Evolutionary conservation across 139 green algal genomes (phyloP).

Genomic region (Chlamydomonas schloesseri): DNA sequence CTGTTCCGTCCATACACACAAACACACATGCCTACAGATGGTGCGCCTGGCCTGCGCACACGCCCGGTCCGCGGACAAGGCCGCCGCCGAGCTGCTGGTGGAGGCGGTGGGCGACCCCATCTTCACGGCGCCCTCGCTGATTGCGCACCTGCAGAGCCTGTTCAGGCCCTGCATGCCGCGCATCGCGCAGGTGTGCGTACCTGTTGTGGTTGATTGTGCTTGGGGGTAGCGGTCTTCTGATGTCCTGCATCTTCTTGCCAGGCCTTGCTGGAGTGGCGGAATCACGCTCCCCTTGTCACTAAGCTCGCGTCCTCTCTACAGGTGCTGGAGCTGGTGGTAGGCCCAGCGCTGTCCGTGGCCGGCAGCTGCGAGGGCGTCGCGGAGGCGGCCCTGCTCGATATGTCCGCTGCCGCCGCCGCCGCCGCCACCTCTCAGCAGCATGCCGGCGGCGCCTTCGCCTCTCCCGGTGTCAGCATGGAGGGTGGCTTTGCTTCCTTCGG

Average conservation of each 20-base stretch:
- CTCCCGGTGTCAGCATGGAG: too few species aligned
- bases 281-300: too few species aligned
- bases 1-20: too few species aligned
- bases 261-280: too few species aligned
- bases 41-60: background rate
- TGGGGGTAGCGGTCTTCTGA: too few species aligned
- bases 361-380: constrained; percentile 19
- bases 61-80: background rate
- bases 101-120: background rate
- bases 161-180: constrained; percentile 9
- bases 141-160: constrained; percentile 4
- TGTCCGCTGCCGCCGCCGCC: background rate
- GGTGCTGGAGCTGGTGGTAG: constrained; percentile 35
- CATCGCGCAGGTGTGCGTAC: constrained; percentile 17
- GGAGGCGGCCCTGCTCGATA: background rate
- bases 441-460: background rate
- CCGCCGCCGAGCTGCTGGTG: background rate
- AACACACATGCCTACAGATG: constrained; percentile 33
- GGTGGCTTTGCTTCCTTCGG: background rate
- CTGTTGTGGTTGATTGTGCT: background rate
- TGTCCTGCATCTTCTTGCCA: too few species aligned
- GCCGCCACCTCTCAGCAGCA: background rate
- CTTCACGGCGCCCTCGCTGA: constrained; percentile 9
- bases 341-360: constrained; percentile 13
- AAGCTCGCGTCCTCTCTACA: background rate